Conservation (phyloP, 805 yeast species). For the Vanderwaltozyma tropicalis region DNA sequence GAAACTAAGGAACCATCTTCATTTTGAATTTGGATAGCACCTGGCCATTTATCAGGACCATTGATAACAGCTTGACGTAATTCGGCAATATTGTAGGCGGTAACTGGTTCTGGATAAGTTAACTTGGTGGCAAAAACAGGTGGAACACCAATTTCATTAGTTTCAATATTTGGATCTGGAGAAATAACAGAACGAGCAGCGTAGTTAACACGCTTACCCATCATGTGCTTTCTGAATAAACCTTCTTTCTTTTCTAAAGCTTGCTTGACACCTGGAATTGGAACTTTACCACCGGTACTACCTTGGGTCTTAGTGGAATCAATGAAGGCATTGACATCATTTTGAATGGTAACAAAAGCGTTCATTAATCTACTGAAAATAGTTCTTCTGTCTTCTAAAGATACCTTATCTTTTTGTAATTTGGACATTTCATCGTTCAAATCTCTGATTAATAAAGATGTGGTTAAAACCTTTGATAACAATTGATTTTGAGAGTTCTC, state of each 20-base stretch:
- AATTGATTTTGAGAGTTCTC: conserved; percentile 90
- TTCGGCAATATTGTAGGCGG: conserved; percentile 80
- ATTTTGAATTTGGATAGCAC: conserved; percentile 91
- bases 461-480: conserved; percentile 66
- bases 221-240: conserved; percentile 95
- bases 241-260: conserved; percentile 98
- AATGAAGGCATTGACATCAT: conserved; percentile 87
- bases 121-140: conserved; percentile 94
- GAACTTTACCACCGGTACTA: conserved; percentile 49
- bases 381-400: conserved; percentile 62
- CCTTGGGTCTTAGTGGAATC: conserved; percentile 86
- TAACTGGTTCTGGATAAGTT: conserved; percentile 97
- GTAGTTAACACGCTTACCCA: conserved; percentile 99
- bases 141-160: conserved; percentile 97
- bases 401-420: conserved; percentile 46
- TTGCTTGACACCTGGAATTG: conserved; percentile 94
- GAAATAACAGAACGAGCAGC: conserved; percentile 99
- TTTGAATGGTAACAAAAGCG: conserved; percentile 87
- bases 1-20: conserved; percentile 85
- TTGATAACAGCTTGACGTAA: conserved; percentile 90
- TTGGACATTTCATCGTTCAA: conserved; percentile 72
- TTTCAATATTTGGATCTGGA: conserved; percentile 96
- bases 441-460: conserved; percentile 76
- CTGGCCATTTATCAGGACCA: conserved; percentile 98
- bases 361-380: conserved; percentile 88